phyloP scores from a whole-genome alignment of 345 rosid genomes.

The Carallia brachiata region DNA sequence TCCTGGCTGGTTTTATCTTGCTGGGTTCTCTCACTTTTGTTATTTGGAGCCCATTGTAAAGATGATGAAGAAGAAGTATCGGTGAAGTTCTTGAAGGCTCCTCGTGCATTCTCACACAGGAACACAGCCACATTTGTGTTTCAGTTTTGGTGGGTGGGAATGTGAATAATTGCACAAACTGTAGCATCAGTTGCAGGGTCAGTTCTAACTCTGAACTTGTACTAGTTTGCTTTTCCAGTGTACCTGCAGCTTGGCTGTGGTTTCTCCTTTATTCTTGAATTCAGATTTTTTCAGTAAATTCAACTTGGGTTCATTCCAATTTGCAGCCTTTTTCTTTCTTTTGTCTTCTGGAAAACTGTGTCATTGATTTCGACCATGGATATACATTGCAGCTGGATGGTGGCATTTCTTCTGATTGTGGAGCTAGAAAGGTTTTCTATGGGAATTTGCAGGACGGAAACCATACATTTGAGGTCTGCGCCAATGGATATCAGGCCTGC shows the following conservation, averaged over 20 bases:
- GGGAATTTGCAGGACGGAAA: conserved; percentile 63
- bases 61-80: conserved; percentile 31
- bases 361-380: background rate
- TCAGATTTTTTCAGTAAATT: too few species aligned
- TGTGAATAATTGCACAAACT: conserved; percentile 48
- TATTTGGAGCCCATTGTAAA: conserved; percentile 33
- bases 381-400: conserved; percentile 64
- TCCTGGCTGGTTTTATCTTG: conserved; percentile 39
- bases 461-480: conserved; percentile 75
- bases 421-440: conserved; percentile 44
- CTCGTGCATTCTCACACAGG: conserved; percentile 53
- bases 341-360: background rate
- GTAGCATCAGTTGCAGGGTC: conserved; percentile 75
- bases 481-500: conserved; percentile 53
- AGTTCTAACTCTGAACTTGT: conserved; percentile 7
- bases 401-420: conserved; percentile 53
- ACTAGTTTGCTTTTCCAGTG: background rate
- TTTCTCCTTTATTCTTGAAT: too few species aligned
- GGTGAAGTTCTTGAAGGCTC: conserved; percentile 67
- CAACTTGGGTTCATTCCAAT: background rate
- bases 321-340: background rate
- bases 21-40: conserved; percentile 36
- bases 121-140: conserved; percentile 67
- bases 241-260: background rate
- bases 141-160: conserved; percentile 46